These are phyloP conservation scores for Centella asiatica DNA, from an alignment of 129 eudicot genomes.

Conservation along the genomic window DNA sequence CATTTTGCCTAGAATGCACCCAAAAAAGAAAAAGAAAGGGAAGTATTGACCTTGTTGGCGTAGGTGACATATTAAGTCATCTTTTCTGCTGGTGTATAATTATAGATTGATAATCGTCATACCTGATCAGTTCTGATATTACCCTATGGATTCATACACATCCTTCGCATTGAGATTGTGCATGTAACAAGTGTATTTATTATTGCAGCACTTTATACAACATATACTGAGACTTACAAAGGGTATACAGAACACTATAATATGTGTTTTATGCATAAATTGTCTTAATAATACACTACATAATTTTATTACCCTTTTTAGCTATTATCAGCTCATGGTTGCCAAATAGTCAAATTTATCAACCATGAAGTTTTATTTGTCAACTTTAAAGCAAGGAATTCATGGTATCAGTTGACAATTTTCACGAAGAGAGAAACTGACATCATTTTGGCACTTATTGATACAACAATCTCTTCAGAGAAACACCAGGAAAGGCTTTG, in stretches of 20 bases:
- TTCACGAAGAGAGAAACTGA: neutral
- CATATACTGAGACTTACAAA: too few relatives aligned
- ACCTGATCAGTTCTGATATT: too few relatives aligned
- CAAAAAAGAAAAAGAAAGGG: too few relatives aligned
- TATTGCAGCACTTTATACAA: neutral
- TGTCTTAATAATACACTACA: neutral
- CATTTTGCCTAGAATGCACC: too few relatives aligned
- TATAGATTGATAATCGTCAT: too few relatives aligned
- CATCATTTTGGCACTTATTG: neutral
- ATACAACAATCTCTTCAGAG: neutral
- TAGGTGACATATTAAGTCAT: too few relatives aligned
- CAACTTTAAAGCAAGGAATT: neutral
- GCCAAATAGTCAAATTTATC: neutral
- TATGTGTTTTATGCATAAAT: too few relatives aligned
- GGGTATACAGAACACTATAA: too few relatives aligned
- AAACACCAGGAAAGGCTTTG: slow-evolving; percentile 1
- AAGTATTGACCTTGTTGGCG: too few relatives aligned
- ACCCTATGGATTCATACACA: too few relatives aligned
- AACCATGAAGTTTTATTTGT: neutral
- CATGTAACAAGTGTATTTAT: neutral
- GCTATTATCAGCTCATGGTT: neutral
- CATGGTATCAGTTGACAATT: neutral
- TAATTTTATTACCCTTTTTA: neutral
- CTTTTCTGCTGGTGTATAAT: too few relatives aligned
- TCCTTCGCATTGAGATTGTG: too few relatives aligned